Conservation (phyloP, 2,329 filamentous ascomycete species). For the Nothophaeocryptopus gaeumannii region DNA sequence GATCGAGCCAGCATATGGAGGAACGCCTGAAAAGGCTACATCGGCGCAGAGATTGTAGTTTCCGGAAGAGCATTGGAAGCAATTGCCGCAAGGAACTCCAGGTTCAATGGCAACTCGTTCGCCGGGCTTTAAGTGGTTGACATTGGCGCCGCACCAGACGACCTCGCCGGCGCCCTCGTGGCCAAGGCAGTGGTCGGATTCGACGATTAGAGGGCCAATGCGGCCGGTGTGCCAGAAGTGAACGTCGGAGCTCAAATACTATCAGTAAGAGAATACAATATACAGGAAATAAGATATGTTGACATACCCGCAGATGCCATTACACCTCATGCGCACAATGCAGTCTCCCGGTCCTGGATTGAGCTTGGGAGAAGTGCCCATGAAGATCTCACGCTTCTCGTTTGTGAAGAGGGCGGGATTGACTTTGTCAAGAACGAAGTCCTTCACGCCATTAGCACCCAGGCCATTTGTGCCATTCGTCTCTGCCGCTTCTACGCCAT, state of each 20-base stretch:
- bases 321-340: constrained; percentile 29
- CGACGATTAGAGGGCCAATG: constrained; percentile 62
- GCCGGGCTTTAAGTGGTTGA: constrained; percentile 57
- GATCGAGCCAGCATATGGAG: constrained; percentile 82
- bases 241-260: constrained; percentile 23
- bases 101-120: constrained; percentile 67
- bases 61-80: constrained; percentile 67
- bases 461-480: constrained; percentile 12
- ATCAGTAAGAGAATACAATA: background rate
- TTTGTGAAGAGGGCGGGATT: constrained; percentile 32
- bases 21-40: constrained; percentile 87
- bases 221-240: constrained; percentile 45
- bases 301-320: constrained; percentile 31
- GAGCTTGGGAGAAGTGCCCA: constrained; percentile 27
- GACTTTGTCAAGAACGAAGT: constrained; percentile 13
- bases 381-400: constrained; percentile 29
- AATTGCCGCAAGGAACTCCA: constrained; percentile 62
- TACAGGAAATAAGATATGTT: background rate
- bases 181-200: constrained; percentile 63
- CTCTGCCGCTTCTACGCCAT: too few species aligned
- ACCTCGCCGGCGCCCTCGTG: constrained; percentile 69
- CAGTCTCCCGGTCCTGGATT: constrained; percentile 27
- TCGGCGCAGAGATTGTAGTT: constrained; percentile 85
- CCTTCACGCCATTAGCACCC: background rate
- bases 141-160: constrained; percentile 56